A percentile compares a stretch with the other conserved stretches of the same genome.
Conservation (phyloP, 148 eudicot genomes). For the Chenopodium quinoa region DNA sequence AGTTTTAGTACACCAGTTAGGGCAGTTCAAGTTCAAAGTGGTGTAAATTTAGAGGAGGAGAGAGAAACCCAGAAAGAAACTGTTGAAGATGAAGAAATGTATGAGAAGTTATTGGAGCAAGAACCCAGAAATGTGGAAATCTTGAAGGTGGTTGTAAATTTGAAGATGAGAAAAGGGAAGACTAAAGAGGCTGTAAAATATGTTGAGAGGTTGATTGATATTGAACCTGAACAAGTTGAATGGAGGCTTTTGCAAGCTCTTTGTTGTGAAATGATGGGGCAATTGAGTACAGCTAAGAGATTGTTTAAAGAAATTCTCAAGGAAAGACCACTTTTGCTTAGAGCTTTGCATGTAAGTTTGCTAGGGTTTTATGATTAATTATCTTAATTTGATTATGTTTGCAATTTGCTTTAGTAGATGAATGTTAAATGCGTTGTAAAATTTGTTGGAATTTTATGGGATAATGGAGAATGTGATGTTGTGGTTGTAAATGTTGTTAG, state of each 20-base stretch:
- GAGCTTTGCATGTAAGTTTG: conserved; percentile 87
- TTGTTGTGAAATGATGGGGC: conserved; percentile 84
- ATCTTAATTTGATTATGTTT: background rate
- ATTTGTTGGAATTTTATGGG: no score
- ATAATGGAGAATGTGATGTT: no score
- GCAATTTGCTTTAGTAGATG: no score
- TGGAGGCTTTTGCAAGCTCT: conserved; percentile 94
- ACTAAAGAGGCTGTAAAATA: conserved; percentile 61
- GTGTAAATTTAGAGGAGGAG: conserved; percentile 32
- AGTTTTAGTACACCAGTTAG: conserved; percentile 30
- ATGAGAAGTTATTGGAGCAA: conserved; percentile 49
- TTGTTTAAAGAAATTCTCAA: conserved; percentile 63
- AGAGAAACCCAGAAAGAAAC: conserved; percentile 29
- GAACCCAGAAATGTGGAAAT: conserved; percentile 70
- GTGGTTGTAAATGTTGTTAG: background rate
- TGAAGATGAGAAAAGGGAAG: conserved; percentile 73
- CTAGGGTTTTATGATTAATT: background rate
- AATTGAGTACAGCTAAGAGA: conserved; percentile 63
- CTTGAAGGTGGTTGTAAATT: conserved; percentile 62
- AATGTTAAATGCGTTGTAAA: no score
- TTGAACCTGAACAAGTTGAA: conserved; percentile 71
- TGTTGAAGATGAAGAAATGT: conserved; percentile 59
- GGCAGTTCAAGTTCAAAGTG: conserved; percentile 40
- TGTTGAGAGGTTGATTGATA: conserved; percentile 73
- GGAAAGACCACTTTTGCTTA: conserved; percentile 65